A percentile compares a stretch with the other conserved stretches of the same genome.
Conservation (phyloP, 208 protist genomes). For the Crithidia acanthocephali region DNA sequence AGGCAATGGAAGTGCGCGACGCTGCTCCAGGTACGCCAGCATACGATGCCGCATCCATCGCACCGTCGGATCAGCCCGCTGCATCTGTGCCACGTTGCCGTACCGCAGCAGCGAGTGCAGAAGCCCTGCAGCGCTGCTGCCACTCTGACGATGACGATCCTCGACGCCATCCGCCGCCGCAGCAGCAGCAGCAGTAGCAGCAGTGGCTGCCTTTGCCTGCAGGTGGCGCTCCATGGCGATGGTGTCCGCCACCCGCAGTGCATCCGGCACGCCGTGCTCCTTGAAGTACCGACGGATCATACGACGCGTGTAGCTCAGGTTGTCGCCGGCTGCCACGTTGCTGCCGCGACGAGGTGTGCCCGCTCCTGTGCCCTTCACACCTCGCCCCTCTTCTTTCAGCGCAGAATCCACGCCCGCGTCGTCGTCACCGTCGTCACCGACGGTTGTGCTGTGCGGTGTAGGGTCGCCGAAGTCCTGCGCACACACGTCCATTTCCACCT, state of each 20-base stretch:
- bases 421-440: background rate
- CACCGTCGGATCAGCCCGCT: constrained; percentile 49
- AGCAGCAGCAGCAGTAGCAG: background rate
- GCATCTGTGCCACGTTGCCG: constrained; percentile 49
- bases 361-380: background rate
- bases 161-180: too few species aligned
- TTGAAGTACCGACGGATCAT: constrained; percentile 60
- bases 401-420: background rate
- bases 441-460: background rate
- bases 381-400: background rate
- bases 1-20: background rate
- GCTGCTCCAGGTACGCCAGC: constrained; percentile 31
- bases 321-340: constrained; percentile 30
- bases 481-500: constrained; percentile 64
- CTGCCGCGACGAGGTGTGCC: background rate
- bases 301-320: constrained; percentile 55
- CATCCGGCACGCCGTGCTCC: constrained; percentile 59
- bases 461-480: constrained; percentile 23
- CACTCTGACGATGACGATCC: background rate
- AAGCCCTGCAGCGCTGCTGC: background rate
- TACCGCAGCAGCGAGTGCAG: constrained; percentile 23
- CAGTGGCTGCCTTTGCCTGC: constrained; percentile 13
- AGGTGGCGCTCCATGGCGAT: constrained; percentile 39
- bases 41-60: constrained; percentile 46
- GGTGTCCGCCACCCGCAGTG: constrained; percentile 43